Conservation (phyloP, 176 grass and related monocot species). For the Bromus sterilis region DNA sequence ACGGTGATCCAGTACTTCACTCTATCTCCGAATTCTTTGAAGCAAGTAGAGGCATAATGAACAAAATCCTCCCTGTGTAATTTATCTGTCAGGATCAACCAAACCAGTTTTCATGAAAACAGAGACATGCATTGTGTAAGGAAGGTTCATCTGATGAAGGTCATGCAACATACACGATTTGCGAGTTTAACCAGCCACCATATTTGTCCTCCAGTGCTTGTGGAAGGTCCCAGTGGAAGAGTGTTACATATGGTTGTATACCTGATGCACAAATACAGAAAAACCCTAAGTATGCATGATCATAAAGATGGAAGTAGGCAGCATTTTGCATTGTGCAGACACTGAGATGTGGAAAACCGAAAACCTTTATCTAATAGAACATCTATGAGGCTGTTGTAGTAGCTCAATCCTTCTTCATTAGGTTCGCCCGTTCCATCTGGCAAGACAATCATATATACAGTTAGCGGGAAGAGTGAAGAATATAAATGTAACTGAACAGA, state of each 20-base stretch:
- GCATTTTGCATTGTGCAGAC: neutral
- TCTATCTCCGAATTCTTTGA: constrained; percentile 86
- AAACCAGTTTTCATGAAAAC: neutral
- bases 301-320: neutral
- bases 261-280: constrained; percentile 35
- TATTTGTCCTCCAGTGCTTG: constrained; percentile 85
- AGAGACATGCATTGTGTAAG: neutral
- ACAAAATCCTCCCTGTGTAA: constrained; percentile 75
- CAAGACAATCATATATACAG: constrained; percentile 23
- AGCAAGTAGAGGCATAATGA: constrained; percentile 74
- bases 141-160: neutral
- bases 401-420: constrained; percentile 78
- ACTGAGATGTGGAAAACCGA: neutral
- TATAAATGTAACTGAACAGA: neutral
- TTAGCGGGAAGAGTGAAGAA: neutral
- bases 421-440: constrained; percentile 85
- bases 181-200: constrained; percentile 62
- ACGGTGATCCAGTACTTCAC: constrained; percentile 95
- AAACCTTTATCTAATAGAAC: constrained; percentile 62
- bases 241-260: constrained; percentile 72
- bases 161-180: constrained; percentile 66
- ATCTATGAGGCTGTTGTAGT: constrained; percentile 86
- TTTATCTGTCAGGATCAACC: constrained; percentile 4
- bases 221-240: constrained; percentile 94
- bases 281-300: neutral